These are phyloP conservation scores for Nasturtium officinale DNA, from an alignment of 345 rosid genomes.

Conservation along the genomic window DNA sequence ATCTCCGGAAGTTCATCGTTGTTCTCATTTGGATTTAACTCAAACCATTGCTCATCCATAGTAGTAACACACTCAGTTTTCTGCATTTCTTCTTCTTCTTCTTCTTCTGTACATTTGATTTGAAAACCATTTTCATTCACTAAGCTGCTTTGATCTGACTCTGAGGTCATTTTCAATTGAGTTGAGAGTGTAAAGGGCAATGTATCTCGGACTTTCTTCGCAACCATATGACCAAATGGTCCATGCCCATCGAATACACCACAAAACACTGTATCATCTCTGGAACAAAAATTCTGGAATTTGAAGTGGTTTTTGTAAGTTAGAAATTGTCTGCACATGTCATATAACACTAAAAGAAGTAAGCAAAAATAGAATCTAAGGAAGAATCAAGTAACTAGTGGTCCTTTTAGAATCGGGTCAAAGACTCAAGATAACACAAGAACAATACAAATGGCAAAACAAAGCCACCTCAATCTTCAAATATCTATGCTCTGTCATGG, in stretches of 20 bases:
- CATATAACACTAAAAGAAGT: neutral
- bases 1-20: slow-evolving; percentile 60
- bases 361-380: slow-evolving; percentile 21
- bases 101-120: slow-evolving; percentile 43
- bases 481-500: slow-evolving; percentile 27
- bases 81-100: slow-evolving; percentile 50
- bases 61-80: slow-evolving; percentile 45
- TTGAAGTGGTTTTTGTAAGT: slow-evolving; percentile 33
- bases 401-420: slow-evolving; percentile 35
- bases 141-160: slow-evolving; percentile 43
- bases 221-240: slow-evolving; percentile 94
- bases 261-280: slow-evolving; percentile 71
- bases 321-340: slow-evolving; percentile 17
- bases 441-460: slow-evolving; percentile 36
- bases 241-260: slow-evolving; percentile 99
- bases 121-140: slow-evolving; percentile 26
- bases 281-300: slow-evolving; percentile 71
- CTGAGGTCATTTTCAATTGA: slow-evolving; percentile 55
- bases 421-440: slow-evolving; percentile 41
- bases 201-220: slow-evolving; percentile 86
- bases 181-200: slow-evolving; percentile 65
- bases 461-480: slow-evolving; percentile 31
- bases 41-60: slow-evolving; percentile 70
- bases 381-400: slow-evolving; percentile 25
- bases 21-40: slow-evolving; percentile 51